phyloP scores from a whole-genome alignment of 805 yeast genomes.

The Saccharomycopsis sp. region DNA sequence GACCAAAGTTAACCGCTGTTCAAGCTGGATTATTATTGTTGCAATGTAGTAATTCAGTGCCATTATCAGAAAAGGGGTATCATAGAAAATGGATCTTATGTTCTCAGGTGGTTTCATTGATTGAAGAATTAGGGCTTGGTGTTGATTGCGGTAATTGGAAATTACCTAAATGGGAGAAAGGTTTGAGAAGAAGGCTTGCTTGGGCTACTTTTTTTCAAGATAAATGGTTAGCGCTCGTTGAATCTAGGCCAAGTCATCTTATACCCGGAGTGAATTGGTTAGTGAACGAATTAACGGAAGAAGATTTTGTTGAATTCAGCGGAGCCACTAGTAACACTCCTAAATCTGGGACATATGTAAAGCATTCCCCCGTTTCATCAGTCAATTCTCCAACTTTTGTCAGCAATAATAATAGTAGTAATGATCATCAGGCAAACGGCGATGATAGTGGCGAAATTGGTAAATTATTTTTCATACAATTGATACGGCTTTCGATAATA shows the following conservation, averaged over 20 bases:
- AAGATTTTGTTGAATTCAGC: constrained; percentile 65
- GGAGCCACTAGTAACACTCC: constrained; percentile 30
- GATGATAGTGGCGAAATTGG: constrained; percentile 63
- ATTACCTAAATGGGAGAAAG: constrained; percentile 92
- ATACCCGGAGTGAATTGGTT: constrained; percentile 72
- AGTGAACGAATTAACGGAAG: constrained; percentile 55
- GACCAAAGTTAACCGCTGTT: constrained; percentile 87
- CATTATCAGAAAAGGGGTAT: constrained; percentile 28
- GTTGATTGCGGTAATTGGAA: constrained; percentile 89
- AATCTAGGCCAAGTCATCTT: constrained; percentile 79
- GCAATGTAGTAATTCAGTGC: constrained; percentile 49
- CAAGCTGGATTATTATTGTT: constrained; percentile 80
- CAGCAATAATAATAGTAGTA: constrained; percentile 10
- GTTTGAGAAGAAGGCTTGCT: constrained; percentile 77
- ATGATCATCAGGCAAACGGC: too few relatives aligned
- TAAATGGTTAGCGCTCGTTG: constrained; percentile 80
- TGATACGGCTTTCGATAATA: constrained; percentile 60
- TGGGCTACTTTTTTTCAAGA: constrained; percentile 96
- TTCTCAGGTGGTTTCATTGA: constrained; percentile 78
- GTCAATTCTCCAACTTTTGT: neutral
- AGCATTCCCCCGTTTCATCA: constrained; percentile 4
- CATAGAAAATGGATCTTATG: constrained; percentile 69
- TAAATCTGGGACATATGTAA: constrained; percentile 19
- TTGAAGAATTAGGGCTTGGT: constrained; percentile 88
- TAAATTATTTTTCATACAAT: constrained; percentile 56